A percentile compares a stretch with the other conserved stretches of the same genome.
phyloP scores from a whole-genome alignment of 176 grass and related monocot genomes.

The Carex pumila region DNA sequence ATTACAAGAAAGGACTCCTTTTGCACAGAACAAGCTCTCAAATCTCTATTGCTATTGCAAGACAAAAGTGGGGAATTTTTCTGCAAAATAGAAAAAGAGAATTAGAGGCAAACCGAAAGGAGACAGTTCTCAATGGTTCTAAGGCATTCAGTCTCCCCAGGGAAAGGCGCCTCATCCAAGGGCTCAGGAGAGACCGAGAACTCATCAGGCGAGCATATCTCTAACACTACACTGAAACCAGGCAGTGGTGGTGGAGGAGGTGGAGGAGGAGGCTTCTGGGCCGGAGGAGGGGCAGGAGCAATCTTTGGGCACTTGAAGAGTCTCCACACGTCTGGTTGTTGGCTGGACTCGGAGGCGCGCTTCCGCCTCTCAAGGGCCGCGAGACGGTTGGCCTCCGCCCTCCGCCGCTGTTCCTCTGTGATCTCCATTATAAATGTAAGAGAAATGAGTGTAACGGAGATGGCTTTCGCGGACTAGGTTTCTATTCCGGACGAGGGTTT shows the following conservation, averaged over 20 bases:
- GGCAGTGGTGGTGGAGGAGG: not conserved
- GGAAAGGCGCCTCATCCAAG: slow-evolving; percentile 37
- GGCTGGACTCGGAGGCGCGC: slow-evolving; percentile 30
- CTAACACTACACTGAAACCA: slow-evolving; percentile 60
- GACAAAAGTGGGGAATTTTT: not conserved
- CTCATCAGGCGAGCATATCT: slow-evolving; percentile 68
- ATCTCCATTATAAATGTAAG: slow-evolving; percentile 29
- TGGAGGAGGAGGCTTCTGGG: not conserved
- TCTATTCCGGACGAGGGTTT: not conserved
- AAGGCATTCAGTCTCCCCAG: slow-evolving; percentile 55
- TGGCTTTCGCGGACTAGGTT: not conserved
- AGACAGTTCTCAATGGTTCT: slow-evolving; percentile 45
- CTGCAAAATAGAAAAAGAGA: not conserved
- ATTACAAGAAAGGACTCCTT: not conserved
- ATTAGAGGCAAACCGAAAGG: slow-evolving; percentile 33
- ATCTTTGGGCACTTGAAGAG: slow-evolving; percentile 53
- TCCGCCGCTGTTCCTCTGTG: slow-evolving; percentile 69
- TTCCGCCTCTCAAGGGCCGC: slow-evolving; percentile 79
- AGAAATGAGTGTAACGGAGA: not conserved
- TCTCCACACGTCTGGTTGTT: slow-evolving; percentile 26
- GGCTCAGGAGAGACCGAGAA: slow-evolving; percentile 61
- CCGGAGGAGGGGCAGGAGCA: not conserved
- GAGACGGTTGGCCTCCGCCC: slow-evolving; percentile 70
- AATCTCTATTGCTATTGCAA: not conserved
- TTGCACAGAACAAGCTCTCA: not conserved